phyloP scores from a whole-genome alignment of 1,284 basidiomycete species.

The Meira nashicola region DNA sequence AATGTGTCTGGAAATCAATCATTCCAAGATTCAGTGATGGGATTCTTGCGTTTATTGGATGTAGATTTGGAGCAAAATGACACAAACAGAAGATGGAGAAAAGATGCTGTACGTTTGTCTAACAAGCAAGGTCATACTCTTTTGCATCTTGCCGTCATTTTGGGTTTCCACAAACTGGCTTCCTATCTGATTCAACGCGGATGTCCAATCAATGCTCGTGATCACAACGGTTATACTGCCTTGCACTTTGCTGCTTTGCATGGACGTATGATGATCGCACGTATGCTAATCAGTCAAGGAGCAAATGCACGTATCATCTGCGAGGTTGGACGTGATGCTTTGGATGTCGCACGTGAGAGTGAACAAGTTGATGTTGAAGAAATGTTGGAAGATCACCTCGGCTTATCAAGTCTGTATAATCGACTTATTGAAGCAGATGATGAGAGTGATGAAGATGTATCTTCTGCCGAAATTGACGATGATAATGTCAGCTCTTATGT shows the following conservation, averaged over 20 bases:
- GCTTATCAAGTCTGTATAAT: constrained; percentile 5
- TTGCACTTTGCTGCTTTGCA: constrained; percentile 78
- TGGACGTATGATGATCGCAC: constrained; percentile 65
- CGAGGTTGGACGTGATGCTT: constrained; percentile 69
- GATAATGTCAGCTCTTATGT: constrained; percentile 43
- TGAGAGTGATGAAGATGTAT: constrained; percentile 18
- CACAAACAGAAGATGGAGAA: constrained; percentile 12
- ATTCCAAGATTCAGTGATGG: constrained; percentile 72
- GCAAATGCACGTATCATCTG: constrained; percentile 74
- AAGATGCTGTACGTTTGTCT: constrained; percentile 54
- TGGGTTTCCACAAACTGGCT: constrained; percentile 71
- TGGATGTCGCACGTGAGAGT: constrained; percentile 67
- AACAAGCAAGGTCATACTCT: constrained; percentile 56
- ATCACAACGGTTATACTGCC: constrained; percentile 84
- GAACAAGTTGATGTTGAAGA: constrained; percentile 57
- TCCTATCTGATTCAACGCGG: constrained; percentile 68
- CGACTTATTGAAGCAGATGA: constrained; percentile 31
- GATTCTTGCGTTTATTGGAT: constrained; percentile 72
- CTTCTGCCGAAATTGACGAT: constrained; percentile 34
- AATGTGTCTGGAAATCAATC: constrained; percentile 39
- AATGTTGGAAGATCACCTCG: constrained; percentile 39
- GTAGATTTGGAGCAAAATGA: constrained; percentile 13
- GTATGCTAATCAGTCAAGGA: constrained; percentile 69
- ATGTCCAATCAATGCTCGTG: constrained; percentile 75
- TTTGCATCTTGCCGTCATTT: constrained; percentile 78